A percentile compares a stretch with the other conserved stretches of the same genome.
Evolutionary conservation across 106 monocot genomes (phyloP).

Genomic region (Allium sativum): DNA sequence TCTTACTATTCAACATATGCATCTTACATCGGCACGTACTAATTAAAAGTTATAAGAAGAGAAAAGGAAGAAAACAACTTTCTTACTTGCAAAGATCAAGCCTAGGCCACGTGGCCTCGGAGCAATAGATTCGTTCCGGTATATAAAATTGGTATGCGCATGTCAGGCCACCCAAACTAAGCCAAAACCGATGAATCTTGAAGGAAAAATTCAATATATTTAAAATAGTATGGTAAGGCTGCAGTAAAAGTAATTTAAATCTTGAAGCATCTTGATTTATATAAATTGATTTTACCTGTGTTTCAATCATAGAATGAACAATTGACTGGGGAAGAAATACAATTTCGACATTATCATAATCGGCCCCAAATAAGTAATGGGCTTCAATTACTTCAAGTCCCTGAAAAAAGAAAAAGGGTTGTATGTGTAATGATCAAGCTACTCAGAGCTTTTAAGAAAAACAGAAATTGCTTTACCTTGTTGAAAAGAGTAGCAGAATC

Average conservation of each 20-base stretch:
- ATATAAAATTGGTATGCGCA: conserved; percentile 90
- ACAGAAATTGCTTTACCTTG: conserved; percentile 32
- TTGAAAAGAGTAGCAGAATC: conserved; percentile 98
- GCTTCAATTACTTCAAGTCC: conserved; percentile 98
- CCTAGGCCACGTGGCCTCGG: conserved; percentile 90
- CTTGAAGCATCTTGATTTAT: neutral
- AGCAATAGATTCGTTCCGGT: conserved; percentile 95
- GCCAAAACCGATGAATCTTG: conserved; percentile 96
- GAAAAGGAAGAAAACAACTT: neutral
- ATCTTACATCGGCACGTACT: no score
- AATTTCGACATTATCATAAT: conserved; percentile 90
- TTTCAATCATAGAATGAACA: conserved; percentile 99
- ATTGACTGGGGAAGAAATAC: conserved; percentile 93
- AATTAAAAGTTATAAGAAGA: no score
- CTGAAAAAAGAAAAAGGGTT: conserved; percentile 19
- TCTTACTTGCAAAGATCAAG: conserved; percentile 93
- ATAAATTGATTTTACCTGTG: conserved; percentile 47
- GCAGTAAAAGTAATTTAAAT: no score
- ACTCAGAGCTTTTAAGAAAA: neutral
- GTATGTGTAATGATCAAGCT: neutral
- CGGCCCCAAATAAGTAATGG: conserved; percentile 91
- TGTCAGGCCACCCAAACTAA: conserved; percentile 92
- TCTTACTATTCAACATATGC: no score
- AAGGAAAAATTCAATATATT: neutral
- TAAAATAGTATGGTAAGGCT: neutral